Evolutionary conservation across 192 early-diverging fungal genomes (phyloP).

Genomic region (Coemansia sp.): DNA sequence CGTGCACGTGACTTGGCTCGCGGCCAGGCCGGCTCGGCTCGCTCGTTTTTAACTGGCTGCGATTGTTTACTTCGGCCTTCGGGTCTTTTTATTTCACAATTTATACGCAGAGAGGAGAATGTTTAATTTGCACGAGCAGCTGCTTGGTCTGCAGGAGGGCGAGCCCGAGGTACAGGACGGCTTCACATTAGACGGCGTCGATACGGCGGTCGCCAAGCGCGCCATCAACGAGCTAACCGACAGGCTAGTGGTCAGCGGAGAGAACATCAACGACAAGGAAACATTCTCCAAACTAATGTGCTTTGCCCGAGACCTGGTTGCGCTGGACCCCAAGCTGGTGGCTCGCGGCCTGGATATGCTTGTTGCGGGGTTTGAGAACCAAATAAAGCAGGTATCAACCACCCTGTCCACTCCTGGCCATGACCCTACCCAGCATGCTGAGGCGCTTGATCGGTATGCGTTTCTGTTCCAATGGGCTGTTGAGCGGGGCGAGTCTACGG

Average conservation of each 20-base stretch:
- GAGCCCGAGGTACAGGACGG: conserved; percentile 44
- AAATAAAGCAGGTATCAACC: conserved; percentile 58
- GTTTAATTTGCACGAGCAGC: conserved; percentile 61
- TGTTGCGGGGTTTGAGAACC: conserved; percentile 65
- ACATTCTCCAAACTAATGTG: conserved; percentile 34
- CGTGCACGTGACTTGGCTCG: no score
- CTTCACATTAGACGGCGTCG: conserved; percentile 40
- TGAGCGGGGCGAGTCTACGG: conserved; percentile 61
- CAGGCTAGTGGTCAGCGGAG: conserved; percentile 45
- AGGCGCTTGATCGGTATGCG: conserved; percentile 75
- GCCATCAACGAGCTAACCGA: conserved; percentile 56
- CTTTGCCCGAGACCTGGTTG: conserved; percentile 51
- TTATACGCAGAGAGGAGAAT: conserved; percentile 10
- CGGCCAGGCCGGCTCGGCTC: background rate
- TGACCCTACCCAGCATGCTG: conserved; percentile 63
- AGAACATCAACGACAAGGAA: conserved; percentile 32
- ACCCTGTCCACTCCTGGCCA: conserved; percentile 68
- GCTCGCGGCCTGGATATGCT: conserved; percentile 69
- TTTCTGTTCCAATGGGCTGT: conserved; percentile 84
- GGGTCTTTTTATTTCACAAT: background rate
- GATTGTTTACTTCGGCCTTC: background rate
- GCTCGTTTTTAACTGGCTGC: background rate
- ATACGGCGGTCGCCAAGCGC: conserved; percentile 38
- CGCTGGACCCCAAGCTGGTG: conserved; percentile 43
- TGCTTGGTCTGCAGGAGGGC: conserved; percentile 59